Evolutionary conservation across 192 early-diverging fungal species (phyloP).

Genomic region (Pecoramyces ruminantium): DNA sequence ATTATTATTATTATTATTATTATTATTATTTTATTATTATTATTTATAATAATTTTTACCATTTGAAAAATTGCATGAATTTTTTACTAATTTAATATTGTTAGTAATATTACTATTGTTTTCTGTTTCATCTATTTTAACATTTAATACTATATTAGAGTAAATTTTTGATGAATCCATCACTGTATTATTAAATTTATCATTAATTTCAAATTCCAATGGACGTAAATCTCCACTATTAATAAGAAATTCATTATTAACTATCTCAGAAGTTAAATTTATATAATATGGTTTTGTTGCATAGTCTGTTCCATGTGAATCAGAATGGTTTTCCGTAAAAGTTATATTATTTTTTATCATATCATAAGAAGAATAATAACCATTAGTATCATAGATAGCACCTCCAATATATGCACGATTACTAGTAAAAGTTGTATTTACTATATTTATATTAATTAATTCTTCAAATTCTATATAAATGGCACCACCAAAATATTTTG

Average conservation of each 20-base stretch:
- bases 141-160: neutral
- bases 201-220: no score
- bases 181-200: no score
- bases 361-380: neutral
- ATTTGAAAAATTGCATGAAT: neutral
- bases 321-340: neutral
- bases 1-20: no score
- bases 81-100: neutral
- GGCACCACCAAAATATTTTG: neutral
- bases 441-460: neutral
- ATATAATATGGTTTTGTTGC: neutral
- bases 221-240: neutral
- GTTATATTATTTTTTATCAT: neutral
- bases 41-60: neutral
- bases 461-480: neutral
- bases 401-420: neutral
- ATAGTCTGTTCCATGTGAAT: neutral
- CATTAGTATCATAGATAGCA: neutral
- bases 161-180: no score
- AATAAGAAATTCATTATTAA: neutral
- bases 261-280: neutral
- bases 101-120: neutral
- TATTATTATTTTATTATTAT: no score
- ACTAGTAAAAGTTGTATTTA: neutral
- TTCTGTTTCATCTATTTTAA: neutral